Evolutionary conservation across 805 yeast genomes (phyloP), one percentile per base, ranked within the genome.

Genomic region (Cyberlindnera galapagoensis): DNA sequence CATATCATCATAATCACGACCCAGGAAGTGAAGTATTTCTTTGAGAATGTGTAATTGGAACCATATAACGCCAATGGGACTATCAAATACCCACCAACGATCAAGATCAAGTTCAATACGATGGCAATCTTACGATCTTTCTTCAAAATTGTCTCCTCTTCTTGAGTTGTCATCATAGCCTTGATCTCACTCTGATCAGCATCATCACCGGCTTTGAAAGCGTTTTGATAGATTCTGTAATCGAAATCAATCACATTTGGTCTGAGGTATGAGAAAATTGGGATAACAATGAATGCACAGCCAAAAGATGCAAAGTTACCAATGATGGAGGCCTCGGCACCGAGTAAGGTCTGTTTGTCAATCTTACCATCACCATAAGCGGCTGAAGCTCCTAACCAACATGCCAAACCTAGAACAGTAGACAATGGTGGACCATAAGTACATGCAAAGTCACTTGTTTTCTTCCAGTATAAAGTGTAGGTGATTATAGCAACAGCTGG

Each of bases 51-150:
- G 22, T 57, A 56, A 13, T 52, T 42, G 18, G 59, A 40, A 4
- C 64, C 67, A 38, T 58, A 56, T 22, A 57, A 43, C 1, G 59
- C 51, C 20, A 51, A 36, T 2, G 64, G 59, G 19, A 60, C 41
- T 15, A 60, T 39, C 6, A 63, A 31, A 35, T 53, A 59, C 13
- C 51, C 57, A 3, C 58, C 56, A 14, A 54, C 28, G 4, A 60
- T 15, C 9, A 55, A 20, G 22, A 60, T 46, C 10, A 43, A 17
- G 28, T 73, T 70, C 21, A 70, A 50, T 3, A 54, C 40, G 7
- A 64, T 44, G 46, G 72, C 64, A 38, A 67, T 57, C 18, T 52
- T 45, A 7, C 62, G 56, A 22, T 68, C 74, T 21, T 41, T 54
- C 36, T 59, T 61, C 26, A 55, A 33, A 5, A 31, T 33, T 13